Evolutionary conservation across 169 alveolate species (phyloP).

Genomic region (Toxoplasma gondii): DNA sequence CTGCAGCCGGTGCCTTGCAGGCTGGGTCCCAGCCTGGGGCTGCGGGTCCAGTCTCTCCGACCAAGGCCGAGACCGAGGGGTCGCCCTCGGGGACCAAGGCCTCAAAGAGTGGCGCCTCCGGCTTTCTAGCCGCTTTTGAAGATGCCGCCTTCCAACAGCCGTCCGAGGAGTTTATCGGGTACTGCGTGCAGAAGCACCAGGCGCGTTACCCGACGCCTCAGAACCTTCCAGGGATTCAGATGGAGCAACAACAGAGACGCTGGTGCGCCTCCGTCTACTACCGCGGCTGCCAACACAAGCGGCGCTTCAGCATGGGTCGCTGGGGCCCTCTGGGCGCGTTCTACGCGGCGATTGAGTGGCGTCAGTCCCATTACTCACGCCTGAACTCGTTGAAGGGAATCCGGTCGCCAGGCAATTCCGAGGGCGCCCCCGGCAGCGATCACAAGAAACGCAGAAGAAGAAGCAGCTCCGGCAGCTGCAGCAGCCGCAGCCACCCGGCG

Average conservation of each 20-base stretch:
- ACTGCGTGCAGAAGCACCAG: constrained; percentile 38
- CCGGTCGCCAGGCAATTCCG: neutral
- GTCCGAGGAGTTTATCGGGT: constrained; percentile 24
- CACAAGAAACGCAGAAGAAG: neutral
- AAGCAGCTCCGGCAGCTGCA: constrained; percentile 18
- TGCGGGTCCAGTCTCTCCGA: neutral
- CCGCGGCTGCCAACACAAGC: constrained; percentile 45
- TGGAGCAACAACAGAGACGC: constrained; percentile 51
- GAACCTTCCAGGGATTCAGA: constrained; percentile 50
- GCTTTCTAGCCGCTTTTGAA: neutral
- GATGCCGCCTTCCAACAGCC: constrained; percentile 54
- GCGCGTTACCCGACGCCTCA: constrained; percentile 27
- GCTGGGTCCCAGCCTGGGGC: neutral
- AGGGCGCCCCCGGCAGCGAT: neutral
- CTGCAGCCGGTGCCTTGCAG: neutral
- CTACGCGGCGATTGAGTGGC: constrained; percentile 60
- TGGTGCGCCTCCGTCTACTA: constrained; percentile 61
- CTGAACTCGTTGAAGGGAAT: neutral
- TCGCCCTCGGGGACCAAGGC: neutral
- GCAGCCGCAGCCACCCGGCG: constrained; percentile 12
- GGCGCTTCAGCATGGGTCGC: constrained; percentile 48
- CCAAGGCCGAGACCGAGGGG: neutral
- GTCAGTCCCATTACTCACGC: constrained; percentile 22
- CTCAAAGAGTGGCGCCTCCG: neutral
- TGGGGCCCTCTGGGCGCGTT: constrained; percentile 58